Percentiles rank a stretch among this genome's conserved stretches.
Conservation (phyloP, 1,139 yeast genomes). For the Pichia terricola region DNA sequence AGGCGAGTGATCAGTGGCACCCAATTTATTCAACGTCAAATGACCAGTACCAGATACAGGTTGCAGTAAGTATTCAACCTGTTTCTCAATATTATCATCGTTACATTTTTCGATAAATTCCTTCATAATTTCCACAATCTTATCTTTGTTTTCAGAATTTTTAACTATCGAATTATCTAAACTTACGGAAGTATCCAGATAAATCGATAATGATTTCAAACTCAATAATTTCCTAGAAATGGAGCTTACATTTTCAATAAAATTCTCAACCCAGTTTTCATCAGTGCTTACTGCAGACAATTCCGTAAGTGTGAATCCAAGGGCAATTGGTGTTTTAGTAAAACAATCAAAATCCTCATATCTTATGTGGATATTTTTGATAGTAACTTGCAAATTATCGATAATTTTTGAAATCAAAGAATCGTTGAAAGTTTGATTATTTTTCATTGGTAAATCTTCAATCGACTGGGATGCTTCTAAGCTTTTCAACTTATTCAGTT, state of each 20-base stretch:
- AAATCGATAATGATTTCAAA: constrained; percentile 64
- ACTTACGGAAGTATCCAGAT: constrained; percentile 65
- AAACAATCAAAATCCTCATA: constrained; percentile 71
- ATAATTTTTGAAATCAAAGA: constrained; percentile 80
- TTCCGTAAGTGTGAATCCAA: constrained; percentile 78
- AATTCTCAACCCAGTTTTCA: constrained; percentile 75
- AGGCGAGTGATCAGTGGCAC: constrained; percentile 60
- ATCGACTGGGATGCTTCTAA: constrained; percentile 41
- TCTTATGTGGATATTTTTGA: constrained; percentile 82
- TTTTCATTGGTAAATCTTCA: constrained; percentile 20
- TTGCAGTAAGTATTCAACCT: constrained; percentile 55
- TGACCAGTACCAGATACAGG: constrained; percentile 91
- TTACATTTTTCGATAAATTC: constrained; percentile 23
- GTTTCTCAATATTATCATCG: constrained; percentile 22
- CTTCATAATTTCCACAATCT: constrained; percentile 35
- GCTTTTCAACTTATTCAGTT: constrained; percentile 57
- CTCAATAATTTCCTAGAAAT: constrained; percentile 73
- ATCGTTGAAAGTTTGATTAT: constrained; percentile 77
- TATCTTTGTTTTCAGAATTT: constrained; percentile 33
- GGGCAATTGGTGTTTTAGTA: constrained; percentile 64
- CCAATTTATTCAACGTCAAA: constrained; percentile 68
- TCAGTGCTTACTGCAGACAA: constrained; percentile 89
- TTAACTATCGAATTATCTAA: constrained; percentile 31
- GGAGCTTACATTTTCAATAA: constrained; percentile 61
- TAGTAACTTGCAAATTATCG: constrained; percentile 89